Conservation (phyloP, 2,329 filamentous ascomycete genomes). For the Cryphonectria radicalis region DNA sequence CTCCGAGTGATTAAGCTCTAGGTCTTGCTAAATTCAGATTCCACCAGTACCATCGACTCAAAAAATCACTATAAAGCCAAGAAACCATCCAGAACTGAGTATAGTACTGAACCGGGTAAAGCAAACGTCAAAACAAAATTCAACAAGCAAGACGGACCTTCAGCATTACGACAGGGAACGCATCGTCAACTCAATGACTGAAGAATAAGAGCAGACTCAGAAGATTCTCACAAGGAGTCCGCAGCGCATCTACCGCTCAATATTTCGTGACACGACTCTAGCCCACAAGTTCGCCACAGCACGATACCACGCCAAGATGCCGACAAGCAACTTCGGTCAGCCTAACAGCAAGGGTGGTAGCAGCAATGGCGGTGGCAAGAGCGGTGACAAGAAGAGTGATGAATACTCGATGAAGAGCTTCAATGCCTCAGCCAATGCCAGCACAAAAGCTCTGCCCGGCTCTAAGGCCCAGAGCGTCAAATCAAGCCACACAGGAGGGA, state of each 20-base stretch:
- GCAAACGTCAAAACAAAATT: neutral
- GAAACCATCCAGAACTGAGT: too few relatives aligned
- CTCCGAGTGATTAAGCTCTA: neutral
- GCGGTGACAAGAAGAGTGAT: neutral
- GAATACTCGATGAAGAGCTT: conserved; percentile 5
- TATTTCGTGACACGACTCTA: neutral
- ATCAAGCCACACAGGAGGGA: neutral
- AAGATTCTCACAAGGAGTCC: neutral
- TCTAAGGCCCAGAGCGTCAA: conserved; percentile 10
- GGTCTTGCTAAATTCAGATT: neutral
- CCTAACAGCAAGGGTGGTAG: neutral
- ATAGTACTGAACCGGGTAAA: neutral
- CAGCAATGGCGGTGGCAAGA: neutral
- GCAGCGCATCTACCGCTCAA: neutral
- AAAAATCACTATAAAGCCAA: neutral
- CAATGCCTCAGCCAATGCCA: conserved; percentile 6
- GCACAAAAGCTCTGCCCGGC: neutral
- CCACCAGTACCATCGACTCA: neutral
- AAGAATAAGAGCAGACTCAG: neutral
- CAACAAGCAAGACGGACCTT: neutral
- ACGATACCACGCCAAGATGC: neutral
- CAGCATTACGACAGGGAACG: neutral
- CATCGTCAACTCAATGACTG: neutral
- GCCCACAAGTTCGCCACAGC: neutral
- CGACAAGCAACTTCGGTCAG: neutral